Evolutionary conservation across 352 stramenopile genomes (phyloP).

Genomic region (Phytophthora brassicae): DNA sequence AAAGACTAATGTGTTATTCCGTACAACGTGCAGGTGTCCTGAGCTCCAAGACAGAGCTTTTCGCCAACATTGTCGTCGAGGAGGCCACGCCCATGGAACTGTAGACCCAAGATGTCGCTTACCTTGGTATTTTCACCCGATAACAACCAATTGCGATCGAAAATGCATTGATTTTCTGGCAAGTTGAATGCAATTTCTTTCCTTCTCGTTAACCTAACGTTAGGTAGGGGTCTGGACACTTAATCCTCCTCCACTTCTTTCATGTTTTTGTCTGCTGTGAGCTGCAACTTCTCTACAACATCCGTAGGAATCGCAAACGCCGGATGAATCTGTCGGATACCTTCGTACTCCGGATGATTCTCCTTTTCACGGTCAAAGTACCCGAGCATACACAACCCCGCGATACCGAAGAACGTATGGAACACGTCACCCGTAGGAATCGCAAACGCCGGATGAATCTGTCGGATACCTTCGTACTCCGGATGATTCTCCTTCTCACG

Average conservation of each 20-base stretch:
- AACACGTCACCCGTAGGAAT: constrained; percentile 93
- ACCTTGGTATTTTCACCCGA: constrained; percentile 14
- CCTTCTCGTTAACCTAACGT: constrained; percentile 14
- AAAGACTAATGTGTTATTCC: constrained; percentile 7
- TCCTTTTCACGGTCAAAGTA: constrained; percentile 85
- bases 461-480: constrained; percentile 69
- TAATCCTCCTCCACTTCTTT: constrained; percentile 22
- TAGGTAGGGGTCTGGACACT: constrained; percentile 4
- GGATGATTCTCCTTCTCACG: constrained; percentile 52
- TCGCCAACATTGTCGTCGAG: constrained; percentile 62
- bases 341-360: constrained; percentile 51
- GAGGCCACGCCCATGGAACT: constrained; percentile 80
- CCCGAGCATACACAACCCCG: constrained; percentile 93
- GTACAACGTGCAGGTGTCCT: constrained; percentile 46
- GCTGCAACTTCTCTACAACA: constrained; percentile 84
- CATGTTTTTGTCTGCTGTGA: constrained; percentile 77
- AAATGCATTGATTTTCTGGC: constrained; percentile 31
- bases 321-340: constrained; percentile 91
- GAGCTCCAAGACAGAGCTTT: constrained; percentile 73
- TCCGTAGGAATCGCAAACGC: constrained; percentile 95
- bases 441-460: constrained; percentile 95
- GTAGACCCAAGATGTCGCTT: constrained; percentile 40
- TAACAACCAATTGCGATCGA: constrained; percentile 30
- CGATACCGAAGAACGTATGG: constrained; percentile 99
- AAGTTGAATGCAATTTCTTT: constrained; percentile 17